These are phyloP conservation scores for Bipolaris zeicola DNA, from an alignment of 2,329 filamentous ascomycete genomes.

Conservation along the genomic window DNA sequence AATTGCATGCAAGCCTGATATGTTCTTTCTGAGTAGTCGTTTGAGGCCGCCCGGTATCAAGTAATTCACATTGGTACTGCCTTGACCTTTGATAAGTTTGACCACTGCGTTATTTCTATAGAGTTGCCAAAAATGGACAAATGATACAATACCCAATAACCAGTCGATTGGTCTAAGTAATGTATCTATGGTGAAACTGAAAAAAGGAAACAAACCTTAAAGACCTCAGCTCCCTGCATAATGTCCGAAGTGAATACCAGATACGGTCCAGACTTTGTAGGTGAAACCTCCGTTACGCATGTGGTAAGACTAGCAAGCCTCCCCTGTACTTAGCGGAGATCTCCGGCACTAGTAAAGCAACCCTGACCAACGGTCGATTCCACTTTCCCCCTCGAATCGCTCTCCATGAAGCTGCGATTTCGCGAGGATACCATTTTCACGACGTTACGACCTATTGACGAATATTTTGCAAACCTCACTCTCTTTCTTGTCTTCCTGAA, in stretches of 20 bases:
- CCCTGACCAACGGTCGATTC: constrained; percentile 18
- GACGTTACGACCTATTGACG: constrained; percentile 42
- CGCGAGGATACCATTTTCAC: constrained; percentile 26
- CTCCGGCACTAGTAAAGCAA: constrained; percentile 19
- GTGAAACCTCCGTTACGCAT: background rate
- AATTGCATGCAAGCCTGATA: background rate
- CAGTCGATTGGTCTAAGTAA: no score
- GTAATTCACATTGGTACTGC: no score
- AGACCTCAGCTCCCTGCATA: no score
- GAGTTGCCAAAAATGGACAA: no score
- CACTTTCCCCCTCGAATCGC: constrained; percentile 21
- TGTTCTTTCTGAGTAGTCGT: no score
- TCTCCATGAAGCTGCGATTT: constrained; percentile 13
- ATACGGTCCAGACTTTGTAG: background rate
- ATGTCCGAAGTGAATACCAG: background rate
- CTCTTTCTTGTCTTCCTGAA: constrained; percentile 17
- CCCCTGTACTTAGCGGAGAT: constrained; percentile 11
- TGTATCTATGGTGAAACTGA: no score
- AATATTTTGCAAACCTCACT: constrained; percentile 27
- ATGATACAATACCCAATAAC: no score
- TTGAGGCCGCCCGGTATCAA: no score
- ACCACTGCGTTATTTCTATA: no score
- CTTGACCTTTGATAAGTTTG: no score
- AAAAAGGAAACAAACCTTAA: no score
- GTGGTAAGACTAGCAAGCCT: constrained; percentile 5